phyloP scores from a whole-genome alignment of 2,329 filamentous ascomycete species.

The Aspergillus puulaauensis region DNA sequence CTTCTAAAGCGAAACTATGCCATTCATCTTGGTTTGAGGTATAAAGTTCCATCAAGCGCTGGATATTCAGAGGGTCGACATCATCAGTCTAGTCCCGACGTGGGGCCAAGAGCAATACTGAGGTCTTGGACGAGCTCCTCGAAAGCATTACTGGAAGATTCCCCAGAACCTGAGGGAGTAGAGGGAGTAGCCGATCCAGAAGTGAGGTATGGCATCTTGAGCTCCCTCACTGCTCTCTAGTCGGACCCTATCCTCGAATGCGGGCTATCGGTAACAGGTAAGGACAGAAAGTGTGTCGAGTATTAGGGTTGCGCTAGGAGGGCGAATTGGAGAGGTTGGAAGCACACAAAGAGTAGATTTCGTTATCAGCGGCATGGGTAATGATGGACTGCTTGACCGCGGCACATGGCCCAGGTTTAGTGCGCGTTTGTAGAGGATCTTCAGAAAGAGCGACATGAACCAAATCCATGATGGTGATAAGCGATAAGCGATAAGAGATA shows the following conservation, averaged over 20 bases:
- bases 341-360: not conserved
- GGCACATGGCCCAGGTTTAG: not conserved
- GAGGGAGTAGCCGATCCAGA: constrained; percentile 15
- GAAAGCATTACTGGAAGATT: constrained; percentile 48
- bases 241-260: not conserved
- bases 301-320: not conserved
- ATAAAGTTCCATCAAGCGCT: constrained; percentile 72
- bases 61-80: constrained; percentile 72
- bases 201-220: constrained; percentile 36
- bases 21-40: constrained; percentile 68
- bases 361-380: not conserved
- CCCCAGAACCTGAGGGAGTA: constrained; percentile 8
- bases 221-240: not conserved
- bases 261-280: not conserved
- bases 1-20: constrained; percentile 72
- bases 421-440: not conserved
- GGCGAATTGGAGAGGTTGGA: not conserved
- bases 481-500: constrained; percentile 20
- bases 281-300: not conserved
- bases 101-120: constrained; percentile 72
- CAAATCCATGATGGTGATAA: not conserved
- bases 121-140: constrained; percentile 71
- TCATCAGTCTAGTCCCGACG: constrained; percentile 76
- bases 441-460: not conserved
- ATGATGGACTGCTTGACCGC: not conserved